Percentiles rank a stretch among this genome's conserved stretches.
phyloP scores from a whole-genome alignment of 2,329 filamentous ascomycete species.

The Teratosphaeria destructans region DNA sequence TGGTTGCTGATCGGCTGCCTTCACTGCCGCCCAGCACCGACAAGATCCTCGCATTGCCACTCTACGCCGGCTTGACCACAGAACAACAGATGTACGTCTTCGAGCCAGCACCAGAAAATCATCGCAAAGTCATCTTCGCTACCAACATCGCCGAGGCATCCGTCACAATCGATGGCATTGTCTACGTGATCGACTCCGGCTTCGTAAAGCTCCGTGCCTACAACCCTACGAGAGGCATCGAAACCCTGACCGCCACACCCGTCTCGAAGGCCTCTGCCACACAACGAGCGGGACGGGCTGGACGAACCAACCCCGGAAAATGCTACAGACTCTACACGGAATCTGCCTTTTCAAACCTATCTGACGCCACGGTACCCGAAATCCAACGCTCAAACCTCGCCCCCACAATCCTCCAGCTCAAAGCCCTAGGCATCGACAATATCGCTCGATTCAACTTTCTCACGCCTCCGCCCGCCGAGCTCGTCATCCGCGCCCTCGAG shows the following conservation, averaged over 20 bases:
- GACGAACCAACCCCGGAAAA: conserved; percentile 80
- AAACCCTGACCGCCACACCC: conserved; percentile 70
- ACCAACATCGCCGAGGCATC: conserved; percentile 97
- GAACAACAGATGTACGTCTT: conserved; percentile 96
- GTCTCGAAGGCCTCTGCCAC: conserved; percentile 88
- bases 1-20: conserved; percentile 61
- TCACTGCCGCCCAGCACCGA: conserved; percentile 51
- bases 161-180: conserved; percentile 84
- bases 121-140: conserved; percentile 80
- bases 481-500: conserved; percentile 78
- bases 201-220: conserved; percentile 86
- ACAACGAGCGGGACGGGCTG: conserved; percentile 81
- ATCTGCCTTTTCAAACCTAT: conserved; percentile 53
- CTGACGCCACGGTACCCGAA: conserved; percentile 70
- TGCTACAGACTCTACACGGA: conserved; percentile 91
- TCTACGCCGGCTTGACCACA: conserved; percentile 80
- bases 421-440: conserved; percentile 91
- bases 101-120: conserved; percentile 68
- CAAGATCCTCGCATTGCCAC: conserved; percentile 59
- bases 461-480: conserved; percentile 71
- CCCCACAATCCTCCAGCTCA: conserved; percentile 78
- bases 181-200: conserved; percentile 81
- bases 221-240: conserved; percentile 74
- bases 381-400: conserved; percentile 88
- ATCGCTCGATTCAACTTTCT: conserved; percentile 83